These are phyloP conservation scores for Aspergillus mulundensis DNA, from an alignment of 495 filamentous ascomycete genomes.

Conservation along the genomic window DNA sequence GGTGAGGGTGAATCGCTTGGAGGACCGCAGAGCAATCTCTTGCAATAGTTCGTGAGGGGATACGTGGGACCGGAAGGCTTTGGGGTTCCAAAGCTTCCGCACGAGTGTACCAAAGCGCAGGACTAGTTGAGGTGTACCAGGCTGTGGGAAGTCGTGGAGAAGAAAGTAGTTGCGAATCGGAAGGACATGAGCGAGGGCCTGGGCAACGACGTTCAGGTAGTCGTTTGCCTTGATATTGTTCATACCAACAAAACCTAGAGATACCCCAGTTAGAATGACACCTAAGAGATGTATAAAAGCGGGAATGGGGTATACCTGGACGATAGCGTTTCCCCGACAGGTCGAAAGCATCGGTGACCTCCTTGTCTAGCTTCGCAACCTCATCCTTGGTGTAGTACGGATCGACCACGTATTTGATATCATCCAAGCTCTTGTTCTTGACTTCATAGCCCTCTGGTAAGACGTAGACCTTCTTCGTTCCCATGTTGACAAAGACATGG, in stretches of 20 bases:
- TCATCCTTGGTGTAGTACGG: slow-evolving; percentile 77
- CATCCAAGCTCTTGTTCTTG: slow-evolving; percentile 88
- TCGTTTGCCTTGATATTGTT: slow-evolving; percentile 99
- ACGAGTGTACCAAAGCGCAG: slow-evolving; percentile 86
- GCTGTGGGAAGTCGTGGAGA: slow-evolving; percentile 57
- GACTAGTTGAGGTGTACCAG: slow-evolving; percentile 52
- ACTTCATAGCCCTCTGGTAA: slow-evolving; percentile 98
- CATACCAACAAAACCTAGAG: slow-evolving; percentile 85
- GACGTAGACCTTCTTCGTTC: slow-evolving; percentile 91
- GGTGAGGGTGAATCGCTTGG: slow-evolving; percentile 88
- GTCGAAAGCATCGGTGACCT: slow-evolving; percentile 71
- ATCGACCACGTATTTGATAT: slow-evolving; percentile 98
- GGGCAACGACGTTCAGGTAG: slow-evolving; percentile 95
- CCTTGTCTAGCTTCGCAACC: slow-evolving; percentile 74
- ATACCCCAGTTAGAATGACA: slow-evolving; percentile 12
- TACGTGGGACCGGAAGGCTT: slow-evolving; percentile 94
- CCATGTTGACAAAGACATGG: slow-evolving; percentile 97
- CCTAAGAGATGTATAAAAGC: background rate
- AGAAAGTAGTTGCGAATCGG: slow-evolving; percentile 93
- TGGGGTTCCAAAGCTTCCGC: slow-evolving; percentile 97
- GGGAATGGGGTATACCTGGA: slow-evolving; percentile 51
- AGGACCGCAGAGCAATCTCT: slow-evolving; percentile 83
- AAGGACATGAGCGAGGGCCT: slow-evolving; percentile 83
- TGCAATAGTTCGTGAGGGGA: slow-evolving; percentile 96
- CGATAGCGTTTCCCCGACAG: slow-evolving; percentile 77